Evolutionary conservation across 176 grass and related monocot species (phyloP), one percentile per base, ranked within the genome.

Genomic region (Ensete ventricosum): DNA sequence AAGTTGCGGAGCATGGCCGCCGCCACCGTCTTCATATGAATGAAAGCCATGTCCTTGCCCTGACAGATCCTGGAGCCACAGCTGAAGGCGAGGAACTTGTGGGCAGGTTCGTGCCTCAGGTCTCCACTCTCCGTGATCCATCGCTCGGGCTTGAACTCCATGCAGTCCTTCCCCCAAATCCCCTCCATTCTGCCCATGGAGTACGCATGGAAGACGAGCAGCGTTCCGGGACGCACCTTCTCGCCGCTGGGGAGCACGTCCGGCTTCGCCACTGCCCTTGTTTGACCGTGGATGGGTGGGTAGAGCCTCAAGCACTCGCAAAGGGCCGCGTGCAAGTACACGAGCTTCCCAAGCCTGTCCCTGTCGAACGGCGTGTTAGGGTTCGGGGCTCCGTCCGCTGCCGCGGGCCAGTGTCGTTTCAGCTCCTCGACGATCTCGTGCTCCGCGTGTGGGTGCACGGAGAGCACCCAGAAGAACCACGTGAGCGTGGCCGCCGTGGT

Each of bases 41-140:
- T 65, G 9, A 65, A 26, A 9, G 21, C 62, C 23, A 65, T 22
- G 1, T 65, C 62, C 62, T 65, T 65, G 21, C 62, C 62, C 62
- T 24, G 22, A 22, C 62, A 65, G 22, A 65, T 65, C 21, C 62
- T 65, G 9, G 62, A 22, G 21, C 62, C 62, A 22, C 62, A 65
- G 62, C 22, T 65, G 62, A 65, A 65, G 21, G 62, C 22, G 21
- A 65, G 11, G 62, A 65, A 65, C 62, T 65, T 65, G 62, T 65
- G 24, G 11, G 62, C 23, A 1, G 62, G 62, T 24, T 12, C 62
- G 62, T 65, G 23, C 22, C 62, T 65, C 22, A 65, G 21, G 5
- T 65, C 22, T 12, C 62, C 21, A 3, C 22, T 24, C 62, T 65
- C 62, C 2, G 62, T 65, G n/a, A 65, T 65, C 62, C 62, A 65